These are phyloP conservation scores for Aspergillus sp. DNA, from an alignment of 2,329 filamentous ascomycete genomes.

Conservation along the genomic window DNA sequence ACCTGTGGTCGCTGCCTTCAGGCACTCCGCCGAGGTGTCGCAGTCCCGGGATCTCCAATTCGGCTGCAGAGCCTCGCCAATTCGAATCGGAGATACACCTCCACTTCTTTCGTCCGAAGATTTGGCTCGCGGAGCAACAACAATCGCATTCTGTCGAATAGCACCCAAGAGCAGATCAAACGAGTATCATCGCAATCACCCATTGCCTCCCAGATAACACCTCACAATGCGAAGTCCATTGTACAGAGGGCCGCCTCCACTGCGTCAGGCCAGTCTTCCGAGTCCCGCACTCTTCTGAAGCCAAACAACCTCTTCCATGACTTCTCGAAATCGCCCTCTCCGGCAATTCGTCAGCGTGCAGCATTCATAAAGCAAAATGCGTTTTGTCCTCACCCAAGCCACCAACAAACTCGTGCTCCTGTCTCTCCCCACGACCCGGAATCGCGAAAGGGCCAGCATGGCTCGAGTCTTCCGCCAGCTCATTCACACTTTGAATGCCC, in stretches of 20 bases:
- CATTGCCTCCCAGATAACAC: conserved; percentile 2
- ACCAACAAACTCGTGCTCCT: conserved; percentile 68
- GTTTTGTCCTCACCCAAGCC: conserved; percentile 85
- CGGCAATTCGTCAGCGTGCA: conserved; percentile 80
- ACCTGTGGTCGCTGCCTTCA: conserved; percentile 38
- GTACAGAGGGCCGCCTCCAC: conserved; percentile 24
- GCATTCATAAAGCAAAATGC: conserved; percentile 91
- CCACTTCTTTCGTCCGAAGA: conserved; percentile 19
- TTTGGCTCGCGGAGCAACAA: conserved; percentile 22
- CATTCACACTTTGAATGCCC: conserved; percentile 94
- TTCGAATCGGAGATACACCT: conserved; percentile 17
- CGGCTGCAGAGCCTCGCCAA: conserved; percentile 19
- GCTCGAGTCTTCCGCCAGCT: conserved; percentile 57
- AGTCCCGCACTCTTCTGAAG: conserved; percentile 47
- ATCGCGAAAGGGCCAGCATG: conserved; percentile 47
- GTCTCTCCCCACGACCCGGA: conserved; percentile 62
- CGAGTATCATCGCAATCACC: conserved; percentile 6
- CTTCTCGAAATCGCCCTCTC: conserved; percentile 82
- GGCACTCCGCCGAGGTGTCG: conserved; percentile 25
- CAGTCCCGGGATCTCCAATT: conserved; percentile 12
- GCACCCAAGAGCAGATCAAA: conserved; percentile 13
- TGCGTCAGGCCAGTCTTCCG: conserved; percentile 13
- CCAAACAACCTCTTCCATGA: conserved; percentile 89
- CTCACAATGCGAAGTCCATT: conserved; percentile 12
- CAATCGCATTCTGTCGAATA: conserved; percentile 12